Conservation (phyloP, 331 rosid species). For the Quercus phellos region DNA sequence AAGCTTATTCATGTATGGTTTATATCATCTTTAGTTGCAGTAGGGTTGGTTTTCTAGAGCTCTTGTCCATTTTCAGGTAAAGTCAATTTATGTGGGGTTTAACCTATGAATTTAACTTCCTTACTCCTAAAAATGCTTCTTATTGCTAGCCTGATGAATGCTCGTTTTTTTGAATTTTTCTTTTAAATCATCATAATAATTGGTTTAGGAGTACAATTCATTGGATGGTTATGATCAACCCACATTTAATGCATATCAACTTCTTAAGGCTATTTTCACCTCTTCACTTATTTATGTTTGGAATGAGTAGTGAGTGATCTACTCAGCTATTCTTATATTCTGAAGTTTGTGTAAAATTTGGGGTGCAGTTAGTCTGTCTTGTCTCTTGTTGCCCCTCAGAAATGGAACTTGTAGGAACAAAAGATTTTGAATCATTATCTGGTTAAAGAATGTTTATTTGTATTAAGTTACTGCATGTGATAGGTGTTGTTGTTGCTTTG, state of each 20-base stretch:
- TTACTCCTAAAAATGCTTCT: background rate
- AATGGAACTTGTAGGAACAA: background rate
- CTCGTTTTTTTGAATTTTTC: background rate
- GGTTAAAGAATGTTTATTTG: constrained; percentile 15
- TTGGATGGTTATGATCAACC: background rate
- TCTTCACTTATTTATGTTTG: background rate
- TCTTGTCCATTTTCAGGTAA: background rate
- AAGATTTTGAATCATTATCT: background rate
- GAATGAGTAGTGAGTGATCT: background rate
- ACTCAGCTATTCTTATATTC: background rate
- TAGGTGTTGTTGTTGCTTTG: constrained; percentile 74
- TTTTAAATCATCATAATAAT: background rate
- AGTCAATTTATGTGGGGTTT: background rate
- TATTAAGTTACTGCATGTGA: constrained; percentile 21
- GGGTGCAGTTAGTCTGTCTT: constrained; percentile 3
- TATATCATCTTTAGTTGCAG: background rate
- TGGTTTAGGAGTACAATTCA: background rate
- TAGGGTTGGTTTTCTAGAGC: constrained; percentile 7
- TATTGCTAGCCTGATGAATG: background rate
- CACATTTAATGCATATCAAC: background rate
- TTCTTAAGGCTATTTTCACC: background rate
- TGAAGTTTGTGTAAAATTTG: constrained; percentile 14
- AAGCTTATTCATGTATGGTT: background rate
- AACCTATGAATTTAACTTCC: background rate
- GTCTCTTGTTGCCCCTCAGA: background rate